Conservation (phyloP, 176 grass and related monocot species). For the Aegilops speltoides region DNA sequence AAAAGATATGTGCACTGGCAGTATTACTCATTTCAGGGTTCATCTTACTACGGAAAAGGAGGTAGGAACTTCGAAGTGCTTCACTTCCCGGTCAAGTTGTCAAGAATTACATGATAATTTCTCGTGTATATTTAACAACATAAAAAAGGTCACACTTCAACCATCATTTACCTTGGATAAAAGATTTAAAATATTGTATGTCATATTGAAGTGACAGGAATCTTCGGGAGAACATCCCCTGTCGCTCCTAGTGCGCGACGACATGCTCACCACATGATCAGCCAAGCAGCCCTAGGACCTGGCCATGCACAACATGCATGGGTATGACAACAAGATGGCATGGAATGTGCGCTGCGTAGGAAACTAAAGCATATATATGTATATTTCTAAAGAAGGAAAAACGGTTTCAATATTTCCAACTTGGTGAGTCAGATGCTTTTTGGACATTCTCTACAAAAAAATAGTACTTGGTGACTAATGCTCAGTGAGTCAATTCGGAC, state of each 20-base stretch:
- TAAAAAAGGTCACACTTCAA: background rate
- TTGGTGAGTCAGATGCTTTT: background rate
- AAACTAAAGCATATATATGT: background rate
- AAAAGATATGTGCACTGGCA: slow-evolving; percentile 1
- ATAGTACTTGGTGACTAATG: background rate
- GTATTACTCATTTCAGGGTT: slow-evolving; percentile 6
- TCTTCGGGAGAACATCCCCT: too few relatives aligned
- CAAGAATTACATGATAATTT: background rate
- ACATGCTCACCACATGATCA: too few relatives aligned
- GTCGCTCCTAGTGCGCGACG: too few relatives aligned
- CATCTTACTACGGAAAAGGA: too few relatives aligned
- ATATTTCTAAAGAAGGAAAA: background rate
- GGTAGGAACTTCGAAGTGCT: background rate
- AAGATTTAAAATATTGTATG: background rate
- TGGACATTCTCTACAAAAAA: background rate
- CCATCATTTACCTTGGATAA: background rate
- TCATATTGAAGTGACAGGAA: too few relatives aligned
- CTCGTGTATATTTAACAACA: background rate
- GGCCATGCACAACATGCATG: too few relatives aligned
- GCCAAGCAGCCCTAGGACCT: too few relatives aligned
- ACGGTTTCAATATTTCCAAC: background rate
- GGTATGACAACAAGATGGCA: too few relatives aligned
- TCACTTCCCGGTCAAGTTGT: background rate
- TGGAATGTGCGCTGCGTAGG: too few relatives aligned
- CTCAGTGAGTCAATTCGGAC: background rate